A percentile compares a stretch with the other conserved stretches of the same genome.
Evolutionary conservation across 306 rosid genomes (phyloP).

Genomic region (Vigna nakashimae): DNA sequence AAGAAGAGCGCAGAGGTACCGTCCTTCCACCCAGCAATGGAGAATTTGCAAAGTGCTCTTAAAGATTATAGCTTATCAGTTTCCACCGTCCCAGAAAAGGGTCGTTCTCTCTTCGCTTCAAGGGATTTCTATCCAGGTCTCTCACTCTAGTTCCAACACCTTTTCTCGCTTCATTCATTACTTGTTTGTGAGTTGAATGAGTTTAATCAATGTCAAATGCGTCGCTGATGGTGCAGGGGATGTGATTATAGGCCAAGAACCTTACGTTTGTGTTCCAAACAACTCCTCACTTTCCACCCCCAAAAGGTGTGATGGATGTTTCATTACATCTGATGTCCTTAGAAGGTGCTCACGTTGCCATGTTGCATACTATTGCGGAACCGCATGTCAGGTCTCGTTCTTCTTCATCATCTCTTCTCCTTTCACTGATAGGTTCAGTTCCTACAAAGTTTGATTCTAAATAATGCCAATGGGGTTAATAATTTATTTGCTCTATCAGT

Average conservation of each 20-base stretch:
- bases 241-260: slow-evolving; percentile 74
- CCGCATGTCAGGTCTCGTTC: slow-evolving; percentile 64
- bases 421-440: background rate
- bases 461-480: background rate
- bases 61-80: slow-evolving; percentile 51
- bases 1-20: background rate
- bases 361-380: slow-evolving; percentile 68
- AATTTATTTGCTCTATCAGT: background rate
- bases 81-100: slow-evolving; percentile 65
- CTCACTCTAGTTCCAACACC: slow-evolving; percentile 6
- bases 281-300: slow-evolving; percentile 44
- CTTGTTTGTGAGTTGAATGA: slow-evolving; percentile 13
- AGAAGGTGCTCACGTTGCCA: slow-evolving; percentile 78
- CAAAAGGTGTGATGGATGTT: slow-evolving; percentile 76
- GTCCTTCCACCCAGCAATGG: slow-evolving; percentile 52
- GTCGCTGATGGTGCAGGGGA: slow-evolving; percentile 64
- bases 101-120: slow-evolving; percentile 71
- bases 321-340: slow-evolving; percentile 54
- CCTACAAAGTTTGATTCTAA: background rate
- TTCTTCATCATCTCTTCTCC: background rate
- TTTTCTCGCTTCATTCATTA: slow-evolving; percentile 1
- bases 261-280: slow-evolving; percentile 74
- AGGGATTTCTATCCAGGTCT: slow-evolving; percentile 73
- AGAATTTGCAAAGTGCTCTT: slow-evolving; percentile 64
- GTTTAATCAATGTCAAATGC: background rate